Evolutionary conservation across 352 stramenopile genomes (phyloP).

Genomic region (Phytophthora hybrid): DNA sequence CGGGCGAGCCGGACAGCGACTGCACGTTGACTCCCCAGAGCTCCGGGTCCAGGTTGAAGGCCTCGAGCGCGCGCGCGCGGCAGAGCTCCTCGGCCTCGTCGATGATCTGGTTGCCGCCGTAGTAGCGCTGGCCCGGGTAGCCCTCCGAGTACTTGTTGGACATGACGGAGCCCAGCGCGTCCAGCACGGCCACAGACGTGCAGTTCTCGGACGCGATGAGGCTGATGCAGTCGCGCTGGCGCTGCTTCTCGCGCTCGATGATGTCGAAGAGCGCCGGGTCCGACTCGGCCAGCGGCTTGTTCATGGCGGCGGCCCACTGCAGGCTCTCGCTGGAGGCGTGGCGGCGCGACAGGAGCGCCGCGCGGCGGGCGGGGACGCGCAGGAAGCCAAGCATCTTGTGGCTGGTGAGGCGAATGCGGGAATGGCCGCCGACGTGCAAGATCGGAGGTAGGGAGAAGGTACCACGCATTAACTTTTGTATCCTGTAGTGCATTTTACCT

Average conservation of each 20-base stretch:
- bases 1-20: constrained; percentile 97
- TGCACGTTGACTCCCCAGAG: constrained; percentile 98
- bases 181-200: constrained; percentile 97
- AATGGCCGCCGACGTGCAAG: constrained; percentile 18
- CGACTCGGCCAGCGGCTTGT: constrained; percentile 87
- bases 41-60: constrained; percentile 96
- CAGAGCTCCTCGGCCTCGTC: constrained; percentile 99
- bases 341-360: constrained; percentile 39
- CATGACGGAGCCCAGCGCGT: constrained; percentile 98
- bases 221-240: constrained; percentile 97
- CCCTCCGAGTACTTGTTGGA: constrained; percentile 99
- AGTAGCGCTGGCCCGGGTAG: constrained; percentile 95
- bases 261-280: constrained; percentile 95
- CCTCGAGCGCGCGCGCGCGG: constrained; percentile 96
- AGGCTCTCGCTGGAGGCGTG: constrained; percentile 67
- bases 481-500: background rate
- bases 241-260: constrained; percentile 98
- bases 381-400: constrained; percentile 42
- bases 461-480: constrained; percentile 7
- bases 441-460: constrained; percentile 2
- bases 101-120: constrained; percentile 99
- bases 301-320: constrained; percentile 83
- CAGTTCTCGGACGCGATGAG: constrained; percentile 99
- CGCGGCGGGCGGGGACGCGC: constrained; percentile 28
- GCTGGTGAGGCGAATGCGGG: constrained; percentile 24